Conservation (phyloP, 2,329 filamentous ascomycete genomes). For the Orbilia blumenaviensis region DNA sequence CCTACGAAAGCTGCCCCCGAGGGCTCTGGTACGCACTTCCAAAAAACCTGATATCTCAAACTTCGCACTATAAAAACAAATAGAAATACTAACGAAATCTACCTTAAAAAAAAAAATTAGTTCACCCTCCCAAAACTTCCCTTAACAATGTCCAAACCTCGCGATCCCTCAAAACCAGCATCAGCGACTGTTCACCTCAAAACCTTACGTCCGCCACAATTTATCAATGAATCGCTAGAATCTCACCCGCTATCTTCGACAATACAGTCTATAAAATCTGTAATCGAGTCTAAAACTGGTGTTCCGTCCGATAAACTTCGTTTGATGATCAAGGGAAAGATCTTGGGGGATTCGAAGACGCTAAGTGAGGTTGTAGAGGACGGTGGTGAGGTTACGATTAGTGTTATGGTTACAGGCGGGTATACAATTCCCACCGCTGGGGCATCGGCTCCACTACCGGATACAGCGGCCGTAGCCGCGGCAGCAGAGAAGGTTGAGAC, state of each 20-base stretch:
- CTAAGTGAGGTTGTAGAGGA: constrained; percentile 74
- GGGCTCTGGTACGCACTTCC: constrained; percentile 71
- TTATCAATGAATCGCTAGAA: constrained; percentile 71
- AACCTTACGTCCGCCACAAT: constrained; percentile 77
- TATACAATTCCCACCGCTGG: constrained; percentile 61
- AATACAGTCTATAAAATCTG: constrained; percentile 78
- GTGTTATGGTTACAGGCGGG: constrained; percentile 88
- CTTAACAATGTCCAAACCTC: constrained; percentile 66
- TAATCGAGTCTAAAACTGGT: constrained; percentile 71
- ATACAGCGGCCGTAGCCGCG: constrained; percentile 64
- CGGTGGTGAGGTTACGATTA: constrained; percentile 66
- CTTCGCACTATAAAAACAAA: constrained; percentile 33
- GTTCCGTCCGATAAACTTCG: constrained; percentile 82
- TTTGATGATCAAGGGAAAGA: constrained; percentile 86
- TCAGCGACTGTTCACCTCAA: constrained; percentile 71
- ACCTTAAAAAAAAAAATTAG: constrained; percentile 61
- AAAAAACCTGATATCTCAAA: too few relatives aligned
- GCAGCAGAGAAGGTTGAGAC: constrained; percentile 61
- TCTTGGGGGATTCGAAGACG: constrained; percentile 78
- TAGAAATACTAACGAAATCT: constrained; percentile 22
- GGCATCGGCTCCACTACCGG: constrained; percentile 59
- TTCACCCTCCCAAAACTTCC: constrained; percentile 77
- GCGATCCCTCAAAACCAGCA: constrained; percentile 59
- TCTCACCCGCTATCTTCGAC: constrained; percentile 74
- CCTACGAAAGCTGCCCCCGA: constrained; percentile 77